phyloP scores from a whole-genome alignment of 2,329 filamentous ascomycete species.

The Blastomyces parvus region DNA sequence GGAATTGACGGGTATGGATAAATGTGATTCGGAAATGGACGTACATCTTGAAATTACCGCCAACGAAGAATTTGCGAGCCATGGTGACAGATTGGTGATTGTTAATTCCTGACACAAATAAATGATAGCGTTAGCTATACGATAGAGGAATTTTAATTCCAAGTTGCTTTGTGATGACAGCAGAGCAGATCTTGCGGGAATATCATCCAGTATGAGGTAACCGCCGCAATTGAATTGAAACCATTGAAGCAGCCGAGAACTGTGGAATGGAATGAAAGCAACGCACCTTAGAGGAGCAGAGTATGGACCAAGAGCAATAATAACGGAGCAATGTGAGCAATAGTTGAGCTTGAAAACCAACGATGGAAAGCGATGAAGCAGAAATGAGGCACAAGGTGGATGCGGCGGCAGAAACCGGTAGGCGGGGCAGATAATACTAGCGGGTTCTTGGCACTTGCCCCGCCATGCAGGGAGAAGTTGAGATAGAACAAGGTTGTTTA shows the following conservation, averaged over 20 bases:
- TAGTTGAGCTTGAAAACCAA: background rate
- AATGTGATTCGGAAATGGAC: constrained; percentile 28
- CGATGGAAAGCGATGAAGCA: background rate
- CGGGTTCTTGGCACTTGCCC: background rate
- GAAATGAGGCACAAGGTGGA: background rate
- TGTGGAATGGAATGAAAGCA: background rate
- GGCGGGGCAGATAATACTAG: background rate
- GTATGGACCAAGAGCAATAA: background rate
- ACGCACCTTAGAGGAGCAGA: constrained; percentile 1
- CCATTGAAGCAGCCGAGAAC: background rate
- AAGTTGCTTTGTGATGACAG: background rate
- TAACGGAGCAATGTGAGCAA: background rate
- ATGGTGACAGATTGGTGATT: constrained; percentile 43
- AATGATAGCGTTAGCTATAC: background rate
- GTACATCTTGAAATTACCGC: constrained; percentile 99
- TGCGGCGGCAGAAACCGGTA: constrained; percentile 6
- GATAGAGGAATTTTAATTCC: background rate
- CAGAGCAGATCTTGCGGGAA: background rate
- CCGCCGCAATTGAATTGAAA: background rate
- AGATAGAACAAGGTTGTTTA: too few species aligned
- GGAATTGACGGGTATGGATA: constrained; percentile 16
- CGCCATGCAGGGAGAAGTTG: background rate
- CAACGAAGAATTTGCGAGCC: constrained; percentile 94
- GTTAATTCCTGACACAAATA: background rate
- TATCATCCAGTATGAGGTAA: too few species aligned